Conservation (phyloP, 176 grass and related monocot genomes). For the Cenchrus fungigraminus region DNA sequence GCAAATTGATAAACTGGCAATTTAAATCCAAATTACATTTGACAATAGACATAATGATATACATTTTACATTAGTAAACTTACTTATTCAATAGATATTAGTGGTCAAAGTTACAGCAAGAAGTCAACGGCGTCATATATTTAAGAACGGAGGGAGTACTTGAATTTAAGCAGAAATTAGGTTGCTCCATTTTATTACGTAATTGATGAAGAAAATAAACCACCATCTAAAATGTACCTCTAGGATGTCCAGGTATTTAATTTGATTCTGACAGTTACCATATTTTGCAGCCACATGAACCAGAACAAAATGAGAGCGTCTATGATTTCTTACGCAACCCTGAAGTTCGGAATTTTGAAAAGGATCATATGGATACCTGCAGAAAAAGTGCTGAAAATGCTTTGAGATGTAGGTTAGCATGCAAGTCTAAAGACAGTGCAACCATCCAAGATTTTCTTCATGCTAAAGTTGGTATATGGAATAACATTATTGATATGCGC, state of each 20-base stretch:
- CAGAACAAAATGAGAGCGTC: constrained; percentile 41
- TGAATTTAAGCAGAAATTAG: constrained; percentile 7
- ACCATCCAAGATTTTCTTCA: constrained; percentile 41
- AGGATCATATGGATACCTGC: constrained; percentile 11
- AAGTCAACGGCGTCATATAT: no score
- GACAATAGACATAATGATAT: no score
- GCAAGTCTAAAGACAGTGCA: constrained; percentile 28
- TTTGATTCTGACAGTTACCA: constrained; percentile 30
- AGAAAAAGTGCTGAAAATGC: constrained; percentile 27
- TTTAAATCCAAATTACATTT: no score
- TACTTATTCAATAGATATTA: no score
- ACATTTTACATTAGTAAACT: no score
- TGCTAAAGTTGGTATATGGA: constrained; percentile 63
- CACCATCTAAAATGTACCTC: background rate
- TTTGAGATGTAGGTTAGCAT: constrained; percentile 10
- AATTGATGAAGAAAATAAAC: constrained; percentile 16
- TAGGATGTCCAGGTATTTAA: constrained; percentile 19
- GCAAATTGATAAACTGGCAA: no score
- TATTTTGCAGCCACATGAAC: constrained; percentile 56
- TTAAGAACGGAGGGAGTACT: background rate
- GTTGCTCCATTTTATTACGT: background rate
- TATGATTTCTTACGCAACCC: constrained; percentile 53
- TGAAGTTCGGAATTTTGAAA: constrained; percentile 42
- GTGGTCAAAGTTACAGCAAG: no score
- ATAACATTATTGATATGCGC: constrained; percentile 79